Base-by-base conservation (phyloP, 2,329 filamentous ascomycete species). In the Cladosporium sp. region DNA sequence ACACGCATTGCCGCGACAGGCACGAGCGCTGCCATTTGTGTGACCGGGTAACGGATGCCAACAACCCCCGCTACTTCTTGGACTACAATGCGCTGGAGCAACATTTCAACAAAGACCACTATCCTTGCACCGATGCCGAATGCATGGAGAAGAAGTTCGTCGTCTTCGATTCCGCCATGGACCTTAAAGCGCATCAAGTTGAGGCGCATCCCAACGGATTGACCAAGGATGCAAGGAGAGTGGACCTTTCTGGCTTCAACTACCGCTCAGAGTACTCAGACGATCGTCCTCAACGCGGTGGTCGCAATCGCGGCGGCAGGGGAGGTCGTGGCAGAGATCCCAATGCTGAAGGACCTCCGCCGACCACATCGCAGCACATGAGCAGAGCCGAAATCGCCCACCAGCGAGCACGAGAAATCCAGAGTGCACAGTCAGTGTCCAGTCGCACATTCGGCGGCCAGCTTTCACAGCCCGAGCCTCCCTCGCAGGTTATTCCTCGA, bases 111-210 rank as follows among this genome's bases (percentile, higher is more conserved):
- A 85, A 85, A 58, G 90, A 93, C 51, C 93, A 99, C 68, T 96
- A 85, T 64, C 73, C 91, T 1, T 99, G 93, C 64, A 69, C 81
- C 6, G 90, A 99, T 61, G 78, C 80, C 48, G 91, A 96, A 64
- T 99, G 93, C 63, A 67, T 93, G 64, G 93, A 97, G 61, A 96
- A 96, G 80, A 97, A 96, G 67, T 96, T 97, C 65, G 87, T 97
- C 24, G 93, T 97, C 1, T 99, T 99, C 61, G 89, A 89, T 50
- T 91, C 90, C 0, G 89, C 96, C 63, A 84, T 99, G 76, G 93
- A 99, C 63, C 73, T 99, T 41, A 95, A 97, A 68, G 93, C 87
- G 3, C 93, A 99, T 70, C 89, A 95, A 66, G 72, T 99, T 8
- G 85, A 87, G 60, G 81, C 85, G 48, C 93, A 99, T 65, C 89